Evolutionary conservation across 352 stramenopile genomes (phyloP), one percentile per base, ranked within the genome.

Genomic region (Pythium scleroteichum): DNA sequence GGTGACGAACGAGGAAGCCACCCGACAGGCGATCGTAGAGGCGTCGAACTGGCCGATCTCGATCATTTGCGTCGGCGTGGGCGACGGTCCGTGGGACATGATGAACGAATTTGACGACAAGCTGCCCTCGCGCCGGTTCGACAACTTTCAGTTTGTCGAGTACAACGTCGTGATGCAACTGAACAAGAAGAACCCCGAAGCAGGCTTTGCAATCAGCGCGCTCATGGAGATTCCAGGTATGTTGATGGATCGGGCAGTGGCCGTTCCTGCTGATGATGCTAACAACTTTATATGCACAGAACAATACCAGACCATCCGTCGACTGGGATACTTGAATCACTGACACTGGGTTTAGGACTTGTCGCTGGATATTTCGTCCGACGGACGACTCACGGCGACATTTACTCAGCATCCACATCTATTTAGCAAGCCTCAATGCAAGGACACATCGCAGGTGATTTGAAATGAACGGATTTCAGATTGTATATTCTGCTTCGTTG

Each of bases 61-160:
- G 13, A 85, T 87, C 53, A 76, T 87, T 50, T 73, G 88, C 66
- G 69, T 92, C 29, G 85, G 85, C 23, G 85, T 94, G 0, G 84
- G 84, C 5, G 84, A 94, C 46, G 84, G 84, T 0, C 84, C 84
- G 12, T 94, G 84, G 84, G 80, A 91, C 16, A 88, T 76, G 60
- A 90, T 94, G 80, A 58, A 79, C 22, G 70, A 85, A 53, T 88
- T 92, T 59, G 85, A 94, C 54, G 77, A 94, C 56, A 61, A 79
- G 26, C 59, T 94, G 14, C 78, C 82, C 4, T 27, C 73, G 33
- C 77, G 80, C 2, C 70, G 81, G 42, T 92, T 91, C 50, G 82
- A 92, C 74, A 94, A 94, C 59, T 92, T 92, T 66, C 80, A 94
- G 66, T 92, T 92, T 42, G 82, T 92, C 20, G 76, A 83, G 33